A percentile compares a stretch with the other conserved stretches of the same genome.
Evolutionary conservation across 2,329 filamentous ascomycete genomes (phyloP).

Genomic region (Paramyrothecium roridum): DNA sequence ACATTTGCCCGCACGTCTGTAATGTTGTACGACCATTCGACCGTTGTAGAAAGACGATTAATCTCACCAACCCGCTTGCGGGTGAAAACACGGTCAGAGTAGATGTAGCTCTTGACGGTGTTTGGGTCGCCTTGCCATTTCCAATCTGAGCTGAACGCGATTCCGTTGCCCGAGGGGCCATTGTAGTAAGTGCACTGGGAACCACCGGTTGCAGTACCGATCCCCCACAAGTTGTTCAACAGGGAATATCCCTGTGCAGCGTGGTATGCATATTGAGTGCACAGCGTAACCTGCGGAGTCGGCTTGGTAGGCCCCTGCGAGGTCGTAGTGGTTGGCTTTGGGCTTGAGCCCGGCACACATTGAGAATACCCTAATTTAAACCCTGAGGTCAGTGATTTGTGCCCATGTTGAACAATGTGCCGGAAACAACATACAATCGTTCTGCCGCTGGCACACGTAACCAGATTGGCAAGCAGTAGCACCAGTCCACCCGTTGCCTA

Average conservation of each 20-base stretch:
- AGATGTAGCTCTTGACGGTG: slow-evolving; percentile 42
- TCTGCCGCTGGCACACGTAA: background rate
- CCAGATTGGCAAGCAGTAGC: background rate
- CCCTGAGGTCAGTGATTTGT: background rate
- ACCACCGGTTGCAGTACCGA: slow-evolving; percentile 30
- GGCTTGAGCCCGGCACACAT: background rate
- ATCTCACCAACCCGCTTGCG: slow-evolving; percentile 23
- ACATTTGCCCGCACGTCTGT: slow-evolving; percentile 53
- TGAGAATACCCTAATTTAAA: background rate
- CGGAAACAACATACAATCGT: background rate
- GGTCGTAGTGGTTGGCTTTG: background rate
- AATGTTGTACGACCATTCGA: slow-evolving; percentile 43
- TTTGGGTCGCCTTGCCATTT: slow-evolving; percentile 33
- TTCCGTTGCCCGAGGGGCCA: slow-evolving; percentile 22
- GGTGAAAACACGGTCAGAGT: slow-evolving; percentile 31
- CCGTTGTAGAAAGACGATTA: slow-evolving; percentile 27
- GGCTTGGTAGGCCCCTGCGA: background rate
- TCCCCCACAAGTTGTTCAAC: slow-evolving; percentile 43
- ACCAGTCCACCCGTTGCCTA: background rate
- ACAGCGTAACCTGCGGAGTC: slow-evolving; percentile 10
- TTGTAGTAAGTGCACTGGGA: slow-evolving; percentile 38
- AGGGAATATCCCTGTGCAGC: slow-evolving; percentile 24
- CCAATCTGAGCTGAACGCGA: slow-evolving; percentile 38
- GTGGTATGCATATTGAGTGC: slow-evolving; percentile 25
- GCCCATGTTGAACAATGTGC: background rate